phyloP scores from a whole-genome alignment of 2,329 filamentous ascomycete species.

The Plectosphaerella cucumerina region DNA sequence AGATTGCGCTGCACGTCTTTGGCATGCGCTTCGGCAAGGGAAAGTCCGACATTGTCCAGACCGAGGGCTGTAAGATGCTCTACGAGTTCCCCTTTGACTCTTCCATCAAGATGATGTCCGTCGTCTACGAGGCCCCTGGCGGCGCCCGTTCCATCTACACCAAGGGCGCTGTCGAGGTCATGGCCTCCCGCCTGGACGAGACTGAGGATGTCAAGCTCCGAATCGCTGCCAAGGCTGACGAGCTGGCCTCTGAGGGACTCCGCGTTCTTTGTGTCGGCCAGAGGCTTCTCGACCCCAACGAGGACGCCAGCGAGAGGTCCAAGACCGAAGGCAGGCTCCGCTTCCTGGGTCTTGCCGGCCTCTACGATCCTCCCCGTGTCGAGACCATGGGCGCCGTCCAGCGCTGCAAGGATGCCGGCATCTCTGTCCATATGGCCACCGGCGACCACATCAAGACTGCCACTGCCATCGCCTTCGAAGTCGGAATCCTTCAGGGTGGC shows the following conservation, averaged over 20 bases:
- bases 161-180: constrained; percentile 56
- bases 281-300: constrained; percentile 34
- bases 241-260: constrained; percentile 58
- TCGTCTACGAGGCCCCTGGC: constrained; percentile 48
- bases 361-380: constrained; percentile 67
- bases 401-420: constrained; percentile 56
- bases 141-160: constrained; percentile 41
- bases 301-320: constrained; percentile 42
- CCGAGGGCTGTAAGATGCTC: constrained; percentile 41
- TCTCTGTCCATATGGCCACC: constrained; percentile 66
- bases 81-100: constrained; percentile 72
- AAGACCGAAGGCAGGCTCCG: constrained; percentile 52
- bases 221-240: constrained; percentile 47
- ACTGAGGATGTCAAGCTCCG: constrained; percentile 39
- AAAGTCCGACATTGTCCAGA: constrained; percentile 33
- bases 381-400: constrained; percentile 61
- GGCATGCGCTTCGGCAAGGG: constrained; percentile 62
- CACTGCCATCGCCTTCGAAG: constrained; percentile 60
- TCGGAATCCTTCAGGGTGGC: constrained; percentile 51
- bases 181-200: constrained; percentile 47
- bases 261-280: constrained; percentile 65
- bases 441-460: constrained; percentile 67
- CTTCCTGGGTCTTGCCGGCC: constrained; percentile 66
- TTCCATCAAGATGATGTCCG: constrained; percentile 70
- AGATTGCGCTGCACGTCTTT: constrained; percentile 71